A percentile compares a stretch with the other conserved stretches of the same genome.
phyloP scores from a whole-genome alignment of 306 rosid genomes.

The Castanea sativa region DNA sequence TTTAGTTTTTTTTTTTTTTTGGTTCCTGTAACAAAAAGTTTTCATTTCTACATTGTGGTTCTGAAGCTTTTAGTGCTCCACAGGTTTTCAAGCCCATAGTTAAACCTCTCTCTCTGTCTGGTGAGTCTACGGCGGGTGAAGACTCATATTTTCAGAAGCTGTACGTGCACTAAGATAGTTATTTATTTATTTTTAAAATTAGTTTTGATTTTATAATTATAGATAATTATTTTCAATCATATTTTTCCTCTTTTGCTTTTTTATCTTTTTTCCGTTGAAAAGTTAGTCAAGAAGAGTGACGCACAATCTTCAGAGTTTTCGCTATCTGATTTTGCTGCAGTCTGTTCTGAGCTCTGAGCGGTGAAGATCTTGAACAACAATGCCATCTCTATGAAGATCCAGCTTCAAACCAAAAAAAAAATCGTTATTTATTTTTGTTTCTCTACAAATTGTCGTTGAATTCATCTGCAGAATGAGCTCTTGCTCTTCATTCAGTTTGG shows the following conservation, averaged over 20 bases:
- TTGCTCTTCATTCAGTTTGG: background rate
- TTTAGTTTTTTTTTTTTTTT: background rate
- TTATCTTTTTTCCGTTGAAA: conserved; percentile 22
- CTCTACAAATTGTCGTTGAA: background rate
- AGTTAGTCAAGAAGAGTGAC: conserved; percentile 47
- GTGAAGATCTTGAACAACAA: conserved; percentile 44
- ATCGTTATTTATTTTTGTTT: too few species aligned
- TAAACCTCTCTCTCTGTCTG: background rate
- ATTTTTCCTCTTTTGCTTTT: background rate
- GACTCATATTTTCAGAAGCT: background rate
- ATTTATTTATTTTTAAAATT: conserved; percentile 14
- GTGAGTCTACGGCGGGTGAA: conserved; percentile 7
- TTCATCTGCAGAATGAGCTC: background rate
- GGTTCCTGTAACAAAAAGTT: background rate
- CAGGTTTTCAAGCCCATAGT: too few species aligned
- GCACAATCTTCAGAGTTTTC: conserved; percentile 16
- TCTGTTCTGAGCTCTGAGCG: conserved; percentile 14
- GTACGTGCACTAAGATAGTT: background rate
- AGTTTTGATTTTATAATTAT: background rate
- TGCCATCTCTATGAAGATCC: conserved; percentile 27
- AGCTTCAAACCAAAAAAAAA: conserved; percentile 15
- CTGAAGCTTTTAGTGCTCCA: too few species aligned
- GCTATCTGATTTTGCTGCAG: conserved; percentile 14
- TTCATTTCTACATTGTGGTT: conserved; percentile 18
- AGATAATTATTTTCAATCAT: background rate